Evolutionary conservation across 441 rosid species (phyloP).

Genomic region (Corymbia calophylla): DNA sequence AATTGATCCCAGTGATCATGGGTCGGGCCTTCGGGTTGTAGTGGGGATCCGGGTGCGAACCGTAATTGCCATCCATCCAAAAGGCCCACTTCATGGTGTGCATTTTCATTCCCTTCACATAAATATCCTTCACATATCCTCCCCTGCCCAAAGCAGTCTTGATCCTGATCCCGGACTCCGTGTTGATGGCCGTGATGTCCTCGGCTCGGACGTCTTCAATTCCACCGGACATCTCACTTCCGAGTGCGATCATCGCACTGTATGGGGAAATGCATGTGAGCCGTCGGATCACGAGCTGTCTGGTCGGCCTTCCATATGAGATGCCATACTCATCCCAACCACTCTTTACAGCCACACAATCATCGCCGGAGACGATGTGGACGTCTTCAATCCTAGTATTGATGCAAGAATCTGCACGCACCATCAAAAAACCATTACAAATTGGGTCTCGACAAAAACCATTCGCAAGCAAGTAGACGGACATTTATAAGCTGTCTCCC

Average conservation of each 20-base stretch:
- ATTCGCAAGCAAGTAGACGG: not conserved
- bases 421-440: not conserved
- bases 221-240: conserved; percentile 75
- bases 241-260: conserved; percentile 71
- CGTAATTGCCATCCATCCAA: conserved; percentile 69
- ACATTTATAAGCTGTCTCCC: not conserved
- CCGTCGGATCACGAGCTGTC: conserved; percentile 51
- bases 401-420: conserved; percentile 49
- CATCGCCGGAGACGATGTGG: conserved; percentile 70
- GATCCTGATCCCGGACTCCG: conserved; percentile 60
- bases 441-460: not conserved
- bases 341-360: conserved; percentile 64
- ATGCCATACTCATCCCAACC: conserved; percentile 75
- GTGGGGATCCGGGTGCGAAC: conserved; percentile 53
- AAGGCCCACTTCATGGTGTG: conserved; percentile 63
- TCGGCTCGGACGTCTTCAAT: conserved; percentile 61
- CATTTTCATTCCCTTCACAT: conserved; percentile 54
- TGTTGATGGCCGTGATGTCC: conserved; percentile 52
- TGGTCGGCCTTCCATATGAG: conserved; percentile 55
- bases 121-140: conserved; percentile 55
- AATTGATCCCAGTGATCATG: conserved; percentile 45
- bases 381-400: conserved; percentile 60
- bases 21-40: conserved; percentile 59
- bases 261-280: conserved; percentile 63
- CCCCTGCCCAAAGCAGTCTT: conserved; percentile 62